These are phyloP conservation scores for Castanea sativa DNA, from an alignment of 306 rosid genomes.

Conservation along the genomic window DNA sequence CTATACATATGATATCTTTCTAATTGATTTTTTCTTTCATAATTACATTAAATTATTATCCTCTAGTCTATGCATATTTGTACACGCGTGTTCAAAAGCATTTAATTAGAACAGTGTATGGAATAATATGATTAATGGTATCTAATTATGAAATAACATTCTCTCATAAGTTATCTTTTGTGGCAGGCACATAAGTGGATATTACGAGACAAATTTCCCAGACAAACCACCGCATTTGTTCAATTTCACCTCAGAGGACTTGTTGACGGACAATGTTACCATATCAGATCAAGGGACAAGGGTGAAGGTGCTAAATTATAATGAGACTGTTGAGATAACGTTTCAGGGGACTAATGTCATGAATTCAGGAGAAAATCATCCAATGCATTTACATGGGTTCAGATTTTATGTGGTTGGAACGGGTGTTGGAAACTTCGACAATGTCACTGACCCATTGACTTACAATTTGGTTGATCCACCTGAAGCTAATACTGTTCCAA, in stretches of 20 bases:
- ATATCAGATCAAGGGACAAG: conserved; percentile 29
- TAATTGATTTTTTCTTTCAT: no score
- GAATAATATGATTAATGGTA: not conserved
- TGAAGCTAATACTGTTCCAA: conserved; percentile 21
- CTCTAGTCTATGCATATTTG: no score
- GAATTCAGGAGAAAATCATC: conserved; percentile 32
- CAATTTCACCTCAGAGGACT: conserved; percentile 29
- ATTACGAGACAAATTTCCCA: conserved; percentile 29
- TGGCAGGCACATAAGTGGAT: not conserved
- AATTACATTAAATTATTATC: no score
- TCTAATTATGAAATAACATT: not conserved
- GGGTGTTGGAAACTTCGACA: conserved; percentile 30
- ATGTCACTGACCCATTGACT: conserved; percentile 10
- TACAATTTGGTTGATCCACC: conserved; percentile 42
- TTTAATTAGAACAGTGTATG: not conserved
- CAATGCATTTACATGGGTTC: conserved; percentile 29
- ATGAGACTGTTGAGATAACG: conserved; percentile 37
- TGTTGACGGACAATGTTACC: conserved; percentile 23
- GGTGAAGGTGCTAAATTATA: conserved; percentile 41
- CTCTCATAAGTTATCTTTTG: not conserved
- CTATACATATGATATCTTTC: no score
- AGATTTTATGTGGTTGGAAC: conserved; percentile 37
- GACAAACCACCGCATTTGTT: conserved; percentile 34
- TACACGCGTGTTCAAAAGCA: no score
- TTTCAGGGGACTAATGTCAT: conserved; percentile 45